Evolutionary conservation across 805 yeast genomes (phyloP), one percentile per base, ranked within the genome.

Genomic region (Pichia exigua): DNA sequence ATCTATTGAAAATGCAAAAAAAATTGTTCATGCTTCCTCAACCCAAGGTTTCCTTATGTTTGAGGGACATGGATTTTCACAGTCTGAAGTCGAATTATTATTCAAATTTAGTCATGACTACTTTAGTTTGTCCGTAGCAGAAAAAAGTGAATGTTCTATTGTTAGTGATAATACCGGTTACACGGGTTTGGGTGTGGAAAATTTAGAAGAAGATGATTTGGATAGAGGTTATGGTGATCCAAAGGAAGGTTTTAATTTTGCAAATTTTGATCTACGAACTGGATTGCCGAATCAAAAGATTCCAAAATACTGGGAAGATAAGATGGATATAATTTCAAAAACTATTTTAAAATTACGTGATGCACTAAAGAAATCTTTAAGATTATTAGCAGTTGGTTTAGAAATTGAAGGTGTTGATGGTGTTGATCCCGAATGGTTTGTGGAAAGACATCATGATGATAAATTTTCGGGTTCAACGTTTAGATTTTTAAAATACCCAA

Each of bases 401-500:
- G 67, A 79, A 52, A 78, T 86, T 44, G 85, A 83, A 53, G 81
- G 76, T 50, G 57, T 66, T 4, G 65, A 66, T 32, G 82, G 82
- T 45, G 39, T 55, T 18, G 81, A 76, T 52, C 61, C 62, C 12
- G 72, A 79, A 18, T 86, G 90, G 87, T 85, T 86, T 65, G 70
- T 75, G 35, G 70, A 76, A 9, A 76, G 85, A 59, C 87, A 84
- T 59, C 68, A 71, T 38, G 75, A 82, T 0, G 68, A 67, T 17
- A 71, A 74, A 47, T 45, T 41, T 15, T 78, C 85, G 24, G 89
- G 90, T 15, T 72, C 87, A 2, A 77, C 87, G 0, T 76, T 87
- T 61, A 70, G 95, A 61, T 71, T 87, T 59, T 68, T 87, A 44
- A 87, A 81, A 59, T 87, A 87, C 61, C 95, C 94, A 1, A 76